phyloP scores from a whole-genome alignment of 495 filamentous ascomycete genomes.

The Trichocladium uniseriatum region DNA sequence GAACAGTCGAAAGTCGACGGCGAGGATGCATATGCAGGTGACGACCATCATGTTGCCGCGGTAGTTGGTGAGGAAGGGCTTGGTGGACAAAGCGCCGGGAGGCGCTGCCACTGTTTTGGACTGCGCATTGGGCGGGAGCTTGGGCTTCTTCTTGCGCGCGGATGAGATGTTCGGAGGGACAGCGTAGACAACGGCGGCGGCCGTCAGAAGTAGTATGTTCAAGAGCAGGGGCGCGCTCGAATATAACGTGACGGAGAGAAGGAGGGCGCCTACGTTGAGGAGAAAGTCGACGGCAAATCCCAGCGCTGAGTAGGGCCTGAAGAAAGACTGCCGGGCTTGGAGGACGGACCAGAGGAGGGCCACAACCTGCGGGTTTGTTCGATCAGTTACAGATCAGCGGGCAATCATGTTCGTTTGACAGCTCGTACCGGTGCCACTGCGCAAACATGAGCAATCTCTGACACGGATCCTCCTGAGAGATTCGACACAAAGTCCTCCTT shows the following conservation, averaged over 20 bases:
- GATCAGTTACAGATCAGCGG: constrained; percentile 12
- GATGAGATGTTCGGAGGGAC: constrained; percentile 31
- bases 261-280: constrained; percentile 69
- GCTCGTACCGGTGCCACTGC: constrained; percentile 70
- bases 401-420: background rate
- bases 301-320: constrained; percentile 59
- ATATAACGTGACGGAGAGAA: constrained; percentile 84
- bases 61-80: constrained; percentile 87
- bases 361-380: constrained; percentile 48
- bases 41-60: constrained; percentile 86
- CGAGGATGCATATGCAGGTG: constrained; percentile 89
- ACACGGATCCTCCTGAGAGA: constrained; percentile 71
- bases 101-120: constrained; percentile 7
- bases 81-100: constrained; percentile 56
- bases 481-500: constrained; percentile 96
- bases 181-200: constrained; percentile 54
- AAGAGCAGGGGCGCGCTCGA: constrained; percentile 65
- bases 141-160: constrained; percentile 42
- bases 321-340: constrained; percentile 79
- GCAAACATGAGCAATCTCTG: constrained; percentile 79
- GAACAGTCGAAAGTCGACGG: constrained; percentile 90
- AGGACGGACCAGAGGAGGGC: constrained; percentile 82
- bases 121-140: constrained; percentile 44
- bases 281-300: constrained; percentile 72
- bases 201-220: constrained; percentile 62